Evolutionary conservation across 2,329 filamentous ascomycete species (phyloP), one percentile per base, ranked within the genome.

Genomic region (Diplodia intermedia): DNA sequence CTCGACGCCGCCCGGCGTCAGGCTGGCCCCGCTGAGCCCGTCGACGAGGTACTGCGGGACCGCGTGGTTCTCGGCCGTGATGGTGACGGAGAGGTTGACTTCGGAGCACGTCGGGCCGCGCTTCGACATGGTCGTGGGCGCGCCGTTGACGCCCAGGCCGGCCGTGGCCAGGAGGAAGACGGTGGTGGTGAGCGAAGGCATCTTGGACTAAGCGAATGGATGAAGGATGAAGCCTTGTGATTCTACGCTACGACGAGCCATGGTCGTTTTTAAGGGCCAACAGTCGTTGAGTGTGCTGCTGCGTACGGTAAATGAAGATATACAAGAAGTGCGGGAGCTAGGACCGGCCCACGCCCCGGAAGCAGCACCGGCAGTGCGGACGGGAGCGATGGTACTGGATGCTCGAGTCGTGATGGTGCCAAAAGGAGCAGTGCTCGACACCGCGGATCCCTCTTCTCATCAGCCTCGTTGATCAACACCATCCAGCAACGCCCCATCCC

Each of bases 21-120:
- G 47, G 43, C 43, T 52, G 11, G 60, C 26, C 11, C 15, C n/a
- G 4, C 9, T 23, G 4, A 63, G 47, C 18, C 60, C 60, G 11
- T 47, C 36, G 12, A 43, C 8, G 40, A 63, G 47, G 60, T 63
- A 63, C 43, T 52, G 43, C 12, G 60, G 60, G 1, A 63, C 40
- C 4, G 15, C 43, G 1, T 33, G 20, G 47, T 63, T 63, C 60
- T 63, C 29, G 29, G 60, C 60, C 12, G 18, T 63, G 29, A 63
- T 38, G 43, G 60, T 63, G 43, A 63, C 47, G 29, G 60, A 11
- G 14, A 63, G 60, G 47, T 18, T 38, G 43, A 63, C 2, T 2
- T 63, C 60, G 4, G 60, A 63, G 47, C 60, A 63, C n/a, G 47
- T 38, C 29, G 60, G 47, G 7, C 60, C 60, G n/a, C 60, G 60